Conservation (phyloP, 768 basidiomycete species). For the Pulveroboletus sp. region DNA sequence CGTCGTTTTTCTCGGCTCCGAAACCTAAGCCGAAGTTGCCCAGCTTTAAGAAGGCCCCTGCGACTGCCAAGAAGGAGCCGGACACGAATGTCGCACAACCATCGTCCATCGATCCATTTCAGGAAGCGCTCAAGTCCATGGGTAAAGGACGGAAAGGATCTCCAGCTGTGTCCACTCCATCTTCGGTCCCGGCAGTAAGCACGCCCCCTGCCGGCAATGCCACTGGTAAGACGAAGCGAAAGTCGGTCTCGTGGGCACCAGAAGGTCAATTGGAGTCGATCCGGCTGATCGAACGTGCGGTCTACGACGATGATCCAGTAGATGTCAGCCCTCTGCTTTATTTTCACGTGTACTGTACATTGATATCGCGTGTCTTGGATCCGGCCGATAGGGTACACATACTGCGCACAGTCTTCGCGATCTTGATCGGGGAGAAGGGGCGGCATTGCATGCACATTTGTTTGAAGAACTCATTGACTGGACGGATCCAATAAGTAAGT, state of each 20-base stretch:
- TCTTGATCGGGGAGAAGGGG: constrained; percentile 85
- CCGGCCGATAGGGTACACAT: constrained; percentile 65
- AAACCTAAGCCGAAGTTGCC: constrained; percentile 83
- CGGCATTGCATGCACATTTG: constrained; percentile 75
- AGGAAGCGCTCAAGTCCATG: constrained; percentile 79
- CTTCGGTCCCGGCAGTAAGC: constrained; percentile 32
- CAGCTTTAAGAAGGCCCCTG: constrained; percentile 78
- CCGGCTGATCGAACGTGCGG: constrained; percentile 78
- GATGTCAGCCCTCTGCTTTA: constrained; percentile 67
- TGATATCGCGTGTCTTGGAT: constrained; percentile 42
- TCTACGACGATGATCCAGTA: constrained; percentile 86
- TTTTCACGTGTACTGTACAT: constrained; percentile 46
- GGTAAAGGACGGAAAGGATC: constrained; percentile 59
- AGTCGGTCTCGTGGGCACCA: constrained; percentile 76
- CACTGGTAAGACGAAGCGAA: constrained; percentile 61
- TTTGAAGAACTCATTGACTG: constrained; percentile 89
- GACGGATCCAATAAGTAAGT: constrained; percentile 79
- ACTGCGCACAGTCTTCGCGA: constrained; percentile 72
- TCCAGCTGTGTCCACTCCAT: constrained; percentile 59
- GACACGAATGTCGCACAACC: constrained; percentile 69
- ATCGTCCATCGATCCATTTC: constrained; percentile 75
- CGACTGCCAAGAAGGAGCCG: constrained; percentile 47
- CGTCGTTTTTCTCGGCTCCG: constrained; percentile 85
- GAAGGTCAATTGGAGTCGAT: constrained; percentile 72
- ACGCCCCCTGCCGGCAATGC: constrained; percentile 37